A percentile compares a stretch with the other conserved stretches of the same genome.
Conservation (phyloP, 768 basidiomycete genomes). For the Fomitopsis pulvina region DNA sequence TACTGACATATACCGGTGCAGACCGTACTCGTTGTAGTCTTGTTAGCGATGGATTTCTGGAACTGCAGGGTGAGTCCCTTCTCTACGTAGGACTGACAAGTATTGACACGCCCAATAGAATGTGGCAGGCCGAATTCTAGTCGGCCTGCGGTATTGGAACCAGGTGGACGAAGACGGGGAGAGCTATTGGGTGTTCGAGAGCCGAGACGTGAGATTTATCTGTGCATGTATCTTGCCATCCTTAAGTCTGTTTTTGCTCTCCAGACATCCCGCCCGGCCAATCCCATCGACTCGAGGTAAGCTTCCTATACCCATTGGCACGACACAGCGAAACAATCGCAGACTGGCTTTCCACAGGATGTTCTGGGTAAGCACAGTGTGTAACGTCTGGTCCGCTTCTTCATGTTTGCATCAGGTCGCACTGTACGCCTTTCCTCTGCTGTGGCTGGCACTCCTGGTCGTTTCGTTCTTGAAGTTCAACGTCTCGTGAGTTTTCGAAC, state of each 20-base stretch:
- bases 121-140: slow-evolving; percentile 87
- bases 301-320: slow-evolving; percentile 18
- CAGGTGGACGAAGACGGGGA: slow-evolving; percentile 98
- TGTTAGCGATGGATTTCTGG: slow-evolving; percentile 98
- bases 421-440: slow-evolving; percentile 80
- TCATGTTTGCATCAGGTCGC: slow-evolving; percentile 50
- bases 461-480: slow-evolving; percentile 87
- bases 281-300: slow-evolving; percentile 81
- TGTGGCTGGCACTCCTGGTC: slow-evolving; percentile 84
- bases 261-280: slow-evolving; percentile 83
- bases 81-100: neutral
- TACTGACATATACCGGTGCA: slow-evolving; percentile 19
- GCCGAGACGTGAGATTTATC: slow-evolving; percentile 89
- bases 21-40: slow-evolving; percentile 89
- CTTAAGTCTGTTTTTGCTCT: too few relatives aligned
- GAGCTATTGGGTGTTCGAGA: slow-evolving; percentile 97
- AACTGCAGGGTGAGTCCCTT: slow-evolving; percentile 72
- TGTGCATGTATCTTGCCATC: too few relatives aligned
- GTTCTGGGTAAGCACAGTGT: slow-evolving; percentile 71
- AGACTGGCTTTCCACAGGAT: slow-evolving; percentile 44
- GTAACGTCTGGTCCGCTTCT: neutral
- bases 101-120: slow-evolving; percentile 46
- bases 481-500: slow-evolving; percentile 58
- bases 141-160: slow-evolving; percentile 97
- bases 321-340: slow-evolving; percentile 1